phyloP scores from a whole-genome alignment of 352 stramenopile genomes.

The Pythium biforme region DNA sequence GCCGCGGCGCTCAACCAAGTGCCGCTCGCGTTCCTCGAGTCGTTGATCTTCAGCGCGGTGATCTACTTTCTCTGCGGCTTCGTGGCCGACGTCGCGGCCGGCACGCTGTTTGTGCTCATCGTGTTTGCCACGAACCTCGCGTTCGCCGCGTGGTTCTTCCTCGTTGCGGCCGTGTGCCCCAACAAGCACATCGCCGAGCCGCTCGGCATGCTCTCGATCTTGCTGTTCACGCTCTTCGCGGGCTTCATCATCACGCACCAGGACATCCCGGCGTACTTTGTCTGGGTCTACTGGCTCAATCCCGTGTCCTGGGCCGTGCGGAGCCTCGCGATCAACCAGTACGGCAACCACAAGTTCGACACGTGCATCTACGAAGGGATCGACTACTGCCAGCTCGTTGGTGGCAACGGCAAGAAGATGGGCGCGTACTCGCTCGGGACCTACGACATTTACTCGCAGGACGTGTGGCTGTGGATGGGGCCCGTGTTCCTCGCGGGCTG shows the following conservation, averaged over 20 bases:
- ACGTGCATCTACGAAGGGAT: constrained; percentile 23
- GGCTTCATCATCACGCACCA: constrained; percentile 39
- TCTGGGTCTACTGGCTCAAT: constrained; percentile 46
- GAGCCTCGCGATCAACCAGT: constrained; percentile 31
- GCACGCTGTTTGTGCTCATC: constrained; percentile 55
- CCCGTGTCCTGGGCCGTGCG: constrained; percentile 37
- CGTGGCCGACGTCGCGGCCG: constrained; percentile 30
- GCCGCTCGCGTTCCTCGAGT: constrained; percentile 41
- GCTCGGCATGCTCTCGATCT: constrained; percentile 26
- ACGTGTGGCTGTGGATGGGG: constrained; percentile 21
- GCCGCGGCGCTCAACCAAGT: constrained; percentile 38
- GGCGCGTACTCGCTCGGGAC: constrained; percentile 23
- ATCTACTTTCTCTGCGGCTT: constrained; percentile 78
- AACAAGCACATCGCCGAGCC: constrained; percentile 28
- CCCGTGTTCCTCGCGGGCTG: constrained; percentile 22
- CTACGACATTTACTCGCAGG: constrained; percentile 20
- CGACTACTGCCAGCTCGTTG: constrained; percentile 20
- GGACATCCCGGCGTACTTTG: constrained; percentile 31
- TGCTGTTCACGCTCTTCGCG: constrained; percentile 35
- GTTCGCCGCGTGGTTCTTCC: constrained; percentile 32
- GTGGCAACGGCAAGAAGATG: constrained; percentile 17
- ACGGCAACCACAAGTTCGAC: constrained; percentile 16
- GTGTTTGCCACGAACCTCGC: constrained; percentile 47
- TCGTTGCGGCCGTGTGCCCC: constrained; percentile 25
- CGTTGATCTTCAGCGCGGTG: constrained; percentile 59